Evolutionary conservation across 352 stramenopile species (phyloP).

Genomic region (Phytophthora fragariae): DNA sequence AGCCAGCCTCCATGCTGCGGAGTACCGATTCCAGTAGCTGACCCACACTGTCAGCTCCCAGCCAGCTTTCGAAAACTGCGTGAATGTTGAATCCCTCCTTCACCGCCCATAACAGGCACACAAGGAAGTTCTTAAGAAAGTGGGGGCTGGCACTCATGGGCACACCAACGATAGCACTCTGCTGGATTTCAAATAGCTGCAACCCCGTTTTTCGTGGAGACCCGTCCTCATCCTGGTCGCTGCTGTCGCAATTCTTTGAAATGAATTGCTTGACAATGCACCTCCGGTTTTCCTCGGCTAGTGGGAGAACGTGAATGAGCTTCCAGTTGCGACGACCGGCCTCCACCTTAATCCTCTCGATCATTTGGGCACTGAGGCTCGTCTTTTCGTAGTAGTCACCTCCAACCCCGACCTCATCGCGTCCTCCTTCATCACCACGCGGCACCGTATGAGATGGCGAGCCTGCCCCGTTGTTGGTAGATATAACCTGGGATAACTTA

Average conservation of each 20-base stretch:
- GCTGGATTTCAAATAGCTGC: constrained; percentile 82
- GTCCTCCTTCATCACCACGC: constrained; percentile 25
- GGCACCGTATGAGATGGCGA: not conserved
- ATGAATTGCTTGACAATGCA: constrained; percentile 74
- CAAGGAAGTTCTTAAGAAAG: constrained; percentile 77
- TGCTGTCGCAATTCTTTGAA: constrained; percentile 35
- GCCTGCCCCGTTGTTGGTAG: constrained; percentile 6
- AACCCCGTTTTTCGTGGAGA: constrained; percentile 30
- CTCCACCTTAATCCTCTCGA: constrained; percentile 86
- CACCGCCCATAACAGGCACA: constrained; percentile 64
- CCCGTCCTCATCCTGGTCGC: constrained; percentile 14
- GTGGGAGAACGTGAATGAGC: constrained; percentile 60
- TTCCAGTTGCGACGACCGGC: constrained; percentile 82
- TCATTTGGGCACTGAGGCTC: constrained; percentile 73
- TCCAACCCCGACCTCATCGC: constrained; percentile 26
- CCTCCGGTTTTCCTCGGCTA: constrained; percentile 71
- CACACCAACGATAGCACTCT: constrained; percentile 73
- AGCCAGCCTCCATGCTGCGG: constrained; percentile 74
- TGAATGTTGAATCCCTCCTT: constrained; percentile 84
- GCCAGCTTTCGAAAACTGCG: constrained; percentile 68
- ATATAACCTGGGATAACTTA: constrained; percentile 45
- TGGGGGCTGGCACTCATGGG: constrained; percentile 57
- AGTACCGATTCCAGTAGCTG: constrained; percentile 73
- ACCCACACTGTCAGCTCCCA: constrained; percentile 56
- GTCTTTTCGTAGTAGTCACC: constrained; percentile 72